Evolutionary conservation across 352 stramenopile species (phyloP), one percentile per base, ranked within the genome.

Genomic region (Pythium chondricola): DNA sequence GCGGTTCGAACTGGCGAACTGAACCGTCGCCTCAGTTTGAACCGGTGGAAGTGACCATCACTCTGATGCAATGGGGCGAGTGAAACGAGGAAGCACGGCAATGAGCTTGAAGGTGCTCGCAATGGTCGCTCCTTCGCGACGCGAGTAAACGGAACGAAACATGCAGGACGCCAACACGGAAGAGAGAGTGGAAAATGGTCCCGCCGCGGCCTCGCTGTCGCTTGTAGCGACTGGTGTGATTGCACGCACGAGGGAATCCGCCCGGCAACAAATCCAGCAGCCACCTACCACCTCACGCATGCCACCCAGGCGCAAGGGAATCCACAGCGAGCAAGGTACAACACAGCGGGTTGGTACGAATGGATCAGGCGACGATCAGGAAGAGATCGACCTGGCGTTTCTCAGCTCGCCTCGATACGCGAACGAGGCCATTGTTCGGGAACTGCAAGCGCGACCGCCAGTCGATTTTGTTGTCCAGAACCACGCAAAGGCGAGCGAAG

Each of bases 381-480:
- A n/a, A 1, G 50, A 52, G 2, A 22, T 11, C 0, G 59, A 66
- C 8, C 20, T 6, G 24, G 24, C 45, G 2, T 77, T 65, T 29
- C 47, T 61, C 27, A 38, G 66, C n/a, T 82, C 67, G 10, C 47
- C 60, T 5, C 48, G 52, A 22, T 71, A 74, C 38, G 67, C 71
- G 30, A 58, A 70, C 14, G 46, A 56, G 0, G 30, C 43, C 5
- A 41, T 64, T 37, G 49, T 80, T 4, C 44, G 52, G 10, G 51
- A 65, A 46, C 48, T 84, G 20, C 67, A 69, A 44, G 52, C 46
- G 24, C 60, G 55, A 14, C 65, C 73, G 26, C 36, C 68, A 1
- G 61, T 85, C 40, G 48, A 61, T 10, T 74, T 85, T 36, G 43
- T 65, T 8, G 66, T 83, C 8, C 60, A 62, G 10, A 79, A 78